phyloP scores from a whole-genome alignment of 1,139 yeast genomes.

The Kurtzmaniella natalensis region DNA sequence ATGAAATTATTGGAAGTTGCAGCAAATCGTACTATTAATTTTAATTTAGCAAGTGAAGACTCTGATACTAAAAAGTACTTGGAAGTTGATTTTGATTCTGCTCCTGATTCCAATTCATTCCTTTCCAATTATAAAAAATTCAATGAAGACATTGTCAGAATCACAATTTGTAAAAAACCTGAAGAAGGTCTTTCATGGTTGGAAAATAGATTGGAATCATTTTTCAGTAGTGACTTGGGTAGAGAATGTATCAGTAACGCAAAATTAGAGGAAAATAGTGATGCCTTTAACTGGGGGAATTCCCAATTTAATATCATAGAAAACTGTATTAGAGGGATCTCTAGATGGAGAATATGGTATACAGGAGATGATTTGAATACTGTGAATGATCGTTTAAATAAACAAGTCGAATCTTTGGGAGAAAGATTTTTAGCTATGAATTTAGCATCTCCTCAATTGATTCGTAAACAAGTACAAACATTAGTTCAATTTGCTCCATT shows the following conservation, averaged over 20 bases:
- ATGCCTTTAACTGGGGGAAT: slow-evolving; percentile 70
- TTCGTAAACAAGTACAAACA: slow-evolving; percentile 85
- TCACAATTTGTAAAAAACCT: slow-evolving; percentile 83
- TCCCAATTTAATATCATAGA: slow-evolving; percentile 86
- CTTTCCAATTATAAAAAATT: slow-evolving; percentile 76
- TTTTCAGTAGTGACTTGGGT: slow-evolving; percentile 75
- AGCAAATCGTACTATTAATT: slow-evolving; percentile 75
- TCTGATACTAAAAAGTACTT: slow-evolving; percentile 61
- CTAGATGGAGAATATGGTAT: slow-evolving; percentile 97
- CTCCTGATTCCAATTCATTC: slow-evolving; percentile 75
- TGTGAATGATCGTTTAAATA: slow-evolving; percentile 52
- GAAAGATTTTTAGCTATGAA: slow-evolving; percentile 72
- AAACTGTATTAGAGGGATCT: slow-evolving; percentile 84
- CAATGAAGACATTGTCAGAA: slow-evolving; percentile 85
- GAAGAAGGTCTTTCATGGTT: slow-evolving; percentile 81
- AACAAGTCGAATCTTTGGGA: slow-evolving; percentile 71
- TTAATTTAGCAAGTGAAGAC: slow-evolving; percentile 63
- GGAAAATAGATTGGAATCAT: slow-evolving; percentile 64
- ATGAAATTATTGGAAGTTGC: slow-evolving; percentile 72
- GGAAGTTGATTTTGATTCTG: slow-evolving; percentile 82
- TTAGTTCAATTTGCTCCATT: slow-evolving; percentile 96
- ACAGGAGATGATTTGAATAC: slow-evolving; percentile 57
- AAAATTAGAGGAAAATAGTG: slow-evolving; percentile 56
- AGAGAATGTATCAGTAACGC: slow-evolving; percentile 54
- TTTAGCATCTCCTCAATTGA: slow-evolving; percentile 72